Evolutionary conservation across 768 basidiomycete genomes (phyloP), one percentile per base, ranked within the genome.

Genomic region (Lactarius vividus): DNA sequence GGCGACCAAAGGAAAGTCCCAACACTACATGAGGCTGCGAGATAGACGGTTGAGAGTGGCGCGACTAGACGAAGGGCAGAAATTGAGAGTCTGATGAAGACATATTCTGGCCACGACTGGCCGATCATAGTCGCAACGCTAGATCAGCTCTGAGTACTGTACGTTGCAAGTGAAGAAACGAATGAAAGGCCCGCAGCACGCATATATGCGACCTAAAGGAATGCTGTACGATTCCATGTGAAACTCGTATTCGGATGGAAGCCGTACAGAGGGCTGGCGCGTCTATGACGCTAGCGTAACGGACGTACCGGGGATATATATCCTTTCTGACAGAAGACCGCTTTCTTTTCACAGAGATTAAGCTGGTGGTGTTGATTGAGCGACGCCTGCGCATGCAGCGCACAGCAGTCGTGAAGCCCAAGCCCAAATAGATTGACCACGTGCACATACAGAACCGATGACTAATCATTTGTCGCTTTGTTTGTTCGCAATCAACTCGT

Each of bases 71-170:
- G 83, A 29, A 88, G 78, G 8, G 66, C 71, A 10, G 75, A 39
- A 57, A 88, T 86, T 46, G 75, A 76, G 10, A 72, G 55, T 58
- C 78, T 79, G 57, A 88, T 87, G 70, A 83, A 81, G 64, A 85
- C 65, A 71, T 84, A 85, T 75, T 87, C 86, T 2, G 77, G 75
- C 42, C 78, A 46, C 26, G 72, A 75, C 28, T 67, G 62, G 4
- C 75, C 74, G 46, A 77, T 74, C 76, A 77, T 77, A 23, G 29
- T 46, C 13, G 28, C 7, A 46, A 52, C 3, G 39, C 39, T 23
- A 4, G 52, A 46, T 56, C 29, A 63, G 33, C 15, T 20, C 28
- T 42, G 29, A 33, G 40, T 42, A 28, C 13, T 15, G 55, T 26
- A 6, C 4, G 40, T 63, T 29, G 13, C 23, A 1, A 29, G 42